These are phyloP conservation scores for Melaleuca alternifolia DNA, from an alignment of 345 rosid genomes.

Conservation along the genomic window DNA sequence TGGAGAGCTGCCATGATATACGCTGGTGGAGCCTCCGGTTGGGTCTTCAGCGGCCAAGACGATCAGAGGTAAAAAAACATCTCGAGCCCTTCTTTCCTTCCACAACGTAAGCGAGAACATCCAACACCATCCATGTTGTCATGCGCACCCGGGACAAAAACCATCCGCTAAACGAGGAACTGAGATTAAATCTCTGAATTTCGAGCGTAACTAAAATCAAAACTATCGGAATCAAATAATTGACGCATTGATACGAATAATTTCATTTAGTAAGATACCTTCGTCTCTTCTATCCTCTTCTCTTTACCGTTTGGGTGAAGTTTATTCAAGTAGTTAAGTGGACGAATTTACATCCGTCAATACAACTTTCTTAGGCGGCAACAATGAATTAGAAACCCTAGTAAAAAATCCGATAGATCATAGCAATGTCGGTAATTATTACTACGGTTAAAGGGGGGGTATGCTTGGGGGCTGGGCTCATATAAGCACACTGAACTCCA, in stretches of 20 bases:
- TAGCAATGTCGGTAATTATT: not conserved
- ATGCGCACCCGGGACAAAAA: too few species aligned
- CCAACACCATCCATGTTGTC: not conserved
- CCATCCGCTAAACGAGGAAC: not conserved
- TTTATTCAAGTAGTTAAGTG: not conserved
- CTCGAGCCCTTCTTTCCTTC: not conserved
- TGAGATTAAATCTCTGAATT: not conserved
- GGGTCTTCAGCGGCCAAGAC: not conserved
- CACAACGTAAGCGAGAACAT: not conserved
- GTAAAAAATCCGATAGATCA: not conserved
- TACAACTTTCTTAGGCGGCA: not conserved
- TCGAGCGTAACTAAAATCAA: not conserved
- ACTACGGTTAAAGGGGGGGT: not conserved
- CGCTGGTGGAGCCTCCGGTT: constrained; percentile 2
- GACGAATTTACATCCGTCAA: not conserved
- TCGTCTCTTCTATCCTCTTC: not conserved
- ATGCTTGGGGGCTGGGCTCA: not conserved
- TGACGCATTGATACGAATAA: not conserved
- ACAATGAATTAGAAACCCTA: not conserved
- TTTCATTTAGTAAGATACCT: not conserved
- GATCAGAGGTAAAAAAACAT: not conserved
- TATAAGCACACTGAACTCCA: not conserved
- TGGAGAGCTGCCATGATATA: constrained; percentile 13
- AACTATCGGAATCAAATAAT: not conserved
- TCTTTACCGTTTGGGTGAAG: not conserved